Base-by-base conservation (phyloP, 371 early-diverging fungal species). In the Mortierella polycephala region DNA sequence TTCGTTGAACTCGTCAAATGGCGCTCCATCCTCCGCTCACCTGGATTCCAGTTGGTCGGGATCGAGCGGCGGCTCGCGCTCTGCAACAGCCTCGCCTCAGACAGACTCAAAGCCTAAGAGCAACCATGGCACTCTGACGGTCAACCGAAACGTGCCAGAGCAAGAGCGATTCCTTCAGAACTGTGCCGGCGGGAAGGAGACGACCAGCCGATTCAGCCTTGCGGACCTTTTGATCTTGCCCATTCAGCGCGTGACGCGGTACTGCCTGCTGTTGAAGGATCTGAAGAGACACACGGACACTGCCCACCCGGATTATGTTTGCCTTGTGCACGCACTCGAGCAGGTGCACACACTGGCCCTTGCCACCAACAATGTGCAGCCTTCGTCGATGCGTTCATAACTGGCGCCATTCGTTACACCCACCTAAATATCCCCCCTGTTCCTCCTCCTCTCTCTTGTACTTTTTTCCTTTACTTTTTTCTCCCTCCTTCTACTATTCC, bases 291-390 rank as follows among this genome's bases (percentile, higher is more conserved):
- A 87, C 52, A 94, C 93, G 13, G 85, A 87, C n/a, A 83, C 81
- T 8, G 73, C 71, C 16, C 92, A 92, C 67, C 84, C 87, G 18
- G 94, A 94, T 60, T 84, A 85, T 58, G 67, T 75, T 42, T 82
- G 85, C 46, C 71, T 93, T 7, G 85, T 82, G 18, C 73, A 82
- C 23, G 93, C 94, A 0, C 83, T 87, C 47, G 88, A 89, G 55
- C 82, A 88, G 64, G 83, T 91, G 69, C 83, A 79, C 23, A 75
- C 81, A n/a, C 81, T 94, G 62, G 92, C 93, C 0, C 75, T 86
- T 30, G 85, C 86, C 39, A 91, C 92, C 66, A 92, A 94, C 75
- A 88, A 91, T 67, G 89, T 87, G 58, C 88, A 90, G 60, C 83
- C 72, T 11, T 62, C 65, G 3, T 68, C 69, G 2, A 12, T 72